phyloP scores from a whole-genome alignment of 176 grass and related monocot species.

The Rhipidocladum racemiflorum region DNA sequence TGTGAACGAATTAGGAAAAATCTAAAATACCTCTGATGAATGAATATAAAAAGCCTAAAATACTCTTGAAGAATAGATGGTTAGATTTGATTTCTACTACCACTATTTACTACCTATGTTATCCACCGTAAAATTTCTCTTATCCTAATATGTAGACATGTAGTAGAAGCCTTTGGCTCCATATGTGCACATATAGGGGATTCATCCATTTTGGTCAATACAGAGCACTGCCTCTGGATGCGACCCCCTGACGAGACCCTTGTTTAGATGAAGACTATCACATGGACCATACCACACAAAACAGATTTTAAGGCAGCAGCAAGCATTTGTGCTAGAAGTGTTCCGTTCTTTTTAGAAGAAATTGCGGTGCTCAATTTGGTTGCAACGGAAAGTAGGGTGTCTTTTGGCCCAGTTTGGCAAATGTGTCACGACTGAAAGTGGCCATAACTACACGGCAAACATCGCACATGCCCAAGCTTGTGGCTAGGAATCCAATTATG shows the following conservation, averaged over 20 bases:
- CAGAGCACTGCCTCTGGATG: no score
- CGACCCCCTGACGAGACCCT: background rate
- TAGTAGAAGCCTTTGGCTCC: background rate
- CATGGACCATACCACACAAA: background rate
- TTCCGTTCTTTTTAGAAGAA: background rate
- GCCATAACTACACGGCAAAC: background rate
- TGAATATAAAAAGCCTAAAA: no score
- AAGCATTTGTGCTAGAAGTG: background rate
- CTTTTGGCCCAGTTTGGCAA: background rate
- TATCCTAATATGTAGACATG: background rate
- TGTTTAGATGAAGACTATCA: background rate
- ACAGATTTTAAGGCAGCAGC: background rate
- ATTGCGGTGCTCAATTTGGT: background rate
- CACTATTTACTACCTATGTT: no score
- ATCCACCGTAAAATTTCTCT: no score
- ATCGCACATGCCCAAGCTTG: background rate
- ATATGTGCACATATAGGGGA: background rate
- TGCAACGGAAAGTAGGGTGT: conserved; percentile 1
- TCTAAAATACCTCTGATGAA: no score
- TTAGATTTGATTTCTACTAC: no score
- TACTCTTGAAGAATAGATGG: no score
- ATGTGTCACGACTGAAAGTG: background rate
- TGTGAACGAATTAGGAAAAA: no score
- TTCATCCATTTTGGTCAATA: background rate
- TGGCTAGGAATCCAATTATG: background rate